phyloP scores from a whole-genome alignment of 768 basidiomycete species.

The Tricholoma flavovirens region DNA sequence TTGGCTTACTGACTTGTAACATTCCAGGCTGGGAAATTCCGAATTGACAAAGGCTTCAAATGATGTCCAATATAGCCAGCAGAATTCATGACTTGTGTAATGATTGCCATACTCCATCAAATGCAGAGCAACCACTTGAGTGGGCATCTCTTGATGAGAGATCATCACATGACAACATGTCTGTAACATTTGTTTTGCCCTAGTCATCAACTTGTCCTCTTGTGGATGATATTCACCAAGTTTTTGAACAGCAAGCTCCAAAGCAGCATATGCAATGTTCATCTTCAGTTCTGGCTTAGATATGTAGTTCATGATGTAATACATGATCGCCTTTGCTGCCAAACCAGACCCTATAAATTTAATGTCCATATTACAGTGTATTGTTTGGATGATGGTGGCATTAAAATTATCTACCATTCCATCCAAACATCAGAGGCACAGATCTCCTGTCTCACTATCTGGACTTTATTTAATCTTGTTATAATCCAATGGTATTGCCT shows the following conservation, averaged over 20 bases:
- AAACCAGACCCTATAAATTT: slow-evolving; percentile 38
- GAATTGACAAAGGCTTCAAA: slow-evolving; percentile 24
- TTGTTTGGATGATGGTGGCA: slow-evolving; percentile 26
- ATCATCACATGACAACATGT: slow-evolving; percentile 27
- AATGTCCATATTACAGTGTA: slow-evolving; percentile 43
- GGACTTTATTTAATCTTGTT: no score
- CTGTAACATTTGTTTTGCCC: slow-evolving; percentile 29
- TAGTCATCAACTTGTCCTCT: slow-evolving; percentile 11
- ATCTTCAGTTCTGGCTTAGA: slow-evolving; percentile 37
- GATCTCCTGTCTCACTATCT: slow-evolving; percentile 26
- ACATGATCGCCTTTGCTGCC: slow-evolving; percentile 35
- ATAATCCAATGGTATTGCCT: no score
- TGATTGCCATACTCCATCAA: slow-evolving; percentile 30
- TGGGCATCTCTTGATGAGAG: slow-evolving; percentile 30
- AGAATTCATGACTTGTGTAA: slow-evolving; percentile 31
- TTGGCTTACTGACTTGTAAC: slow-evolving; percentile 10
- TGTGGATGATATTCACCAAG: slow-evolving; percentile 16
- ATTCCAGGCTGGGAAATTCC: slow-evolving; percentile 19
- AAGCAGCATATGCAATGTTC: slow-evolving; percentile 34
- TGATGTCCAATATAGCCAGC: slow-evolving; percentile 28
- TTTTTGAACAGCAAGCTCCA: slow-evolving; percentile 29
- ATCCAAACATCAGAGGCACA: slow-evolving; percentile 28
- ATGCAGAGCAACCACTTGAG: slow-evolving; percentile 31
- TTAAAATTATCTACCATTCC: slow-evolving; percentile 41
- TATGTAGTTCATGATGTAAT: slow-evolving; percentile 47